Evolutionary conservation across 2,329 filamentous ascomycete species (phyloP), one percentile per base, ranked within the genome.

Genomic region (Cytospora schulzeri): DNA sequence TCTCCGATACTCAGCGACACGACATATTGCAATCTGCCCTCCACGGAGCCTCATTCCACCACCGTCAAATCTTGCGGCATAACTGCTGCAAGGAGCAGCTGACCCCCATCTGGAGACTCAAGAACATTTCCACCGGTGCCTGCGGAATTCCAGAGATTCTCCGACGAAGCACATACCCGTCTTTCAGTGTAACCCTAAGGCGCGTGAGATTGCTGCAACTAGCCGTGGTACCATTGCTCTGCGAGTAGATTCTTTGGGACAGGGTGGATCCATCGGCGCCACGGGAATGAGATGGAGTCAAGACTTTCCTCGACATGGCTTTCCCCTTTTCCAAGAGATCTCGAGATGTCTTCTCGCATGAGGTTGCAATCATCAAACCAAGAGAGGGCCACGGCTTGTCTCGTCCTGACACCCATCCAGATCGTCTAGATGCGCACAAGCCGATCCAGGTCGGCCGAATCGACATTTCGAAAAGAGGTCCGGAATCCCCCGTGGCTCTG

Each of bases 191-290:
- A 28, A 67, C 59, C 28, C 31, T 33, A 62, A 31, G 45, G 31
- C 59, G 62, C 65, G 57, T 67, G 65, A 56, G 65, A 58, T 45
- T 60, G 19, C 55, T 57, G 62, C 62, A 65, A 45, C 51, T 54
- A 26, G 17, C 65, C 65, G 59, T 55, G 29, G 17, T n/a, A 35
- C 33, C 31, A 24, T 64, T 51, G 38, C 29, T 19, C 19, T 24
- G 31, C 54, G 57, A 19, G 38, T 35, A 22, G 38, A 61, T 60
- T 54, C 24, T 60, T 45, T 29, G 9, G 8, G 7, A 50, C 35
- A 50, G 38, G 29, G 31, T 26, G 28, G n/a, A 56, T 1, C 50
- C 14, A 26, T 56, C 53, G 52, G 53, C 52, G 60, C 52, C 52
- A 56, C 52, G 51, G 35, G 54, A 55, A 56, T 26, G 52, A 29